A percentile compares a stretch with the other conserved stretches of the same genome.
Conservation (phyloP, 2,329 filamentous ascomycete species). For the Xylariaceae sp. region DNA sequence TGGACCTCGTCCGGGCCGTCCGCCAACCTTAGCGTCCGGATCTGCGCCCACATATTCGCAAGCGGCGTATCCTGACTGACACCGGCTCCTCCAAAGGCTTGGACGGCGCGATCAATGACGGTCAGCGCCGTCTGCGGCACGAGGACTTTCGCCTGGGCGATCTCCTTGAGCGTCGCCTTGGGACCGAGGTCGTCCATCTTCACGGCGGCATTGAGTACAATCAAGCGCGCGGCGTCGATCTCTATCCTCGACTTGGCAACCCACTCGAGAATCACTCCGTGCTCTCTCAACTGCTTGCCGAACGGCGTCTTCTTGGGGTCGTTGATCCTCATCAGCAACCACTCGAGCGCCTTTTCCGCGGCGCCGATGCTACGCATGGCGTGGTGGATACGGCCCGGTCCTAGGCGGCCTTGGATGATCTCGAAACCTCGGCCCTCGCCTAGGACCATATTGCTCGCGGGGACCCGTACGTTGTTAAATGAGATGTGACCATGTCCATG, state of each 20-base stretch:
- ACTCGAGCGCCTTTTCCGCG: constrained; percentile 88
- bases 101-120: constrained; percentile 92
- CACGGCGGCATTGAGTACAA: constrained; percentile 92
- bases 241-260: constrained; percentile 90
- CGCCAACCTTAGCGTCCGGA: constrained; percentile 80
- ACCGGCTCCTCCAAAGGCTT: constrained; percentile 88
- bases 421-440: constrained; percentile 95
- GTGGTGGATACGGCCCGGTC: constrained; percentile 95
- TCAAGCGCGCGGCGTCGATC: constrained; percentile 86
- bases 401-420: constrained; percentile 95
- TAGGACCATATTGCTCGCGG: constrained; percentile 80
- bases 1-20: constrained; percentile 98
- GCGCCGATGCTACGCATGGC: constrained; percentile 94
- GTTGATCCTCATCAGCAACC: constrained; percentile 93
- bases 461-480: constrained; percentile 89
- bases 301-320: constrained; percentile 90
- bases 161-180: constrained; percentile 89
- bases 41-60: constrained; percentile 78
- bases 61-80: constrained; percentile 94
- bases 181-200: constrained; percentile 90
- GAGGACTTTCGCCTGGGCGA: constrained; percentile 92
- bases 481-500: constrained; percentile 94
- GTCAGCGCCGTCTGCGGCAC: constrained; percentile 80
- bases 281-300: constrained; percentile 81
- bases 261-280: constrained; percentile 94